Evolutionary conservation across 768 basidiomycete species (phyloP).

Genomic region (Sporobolomyces pararoseus): DNA sequence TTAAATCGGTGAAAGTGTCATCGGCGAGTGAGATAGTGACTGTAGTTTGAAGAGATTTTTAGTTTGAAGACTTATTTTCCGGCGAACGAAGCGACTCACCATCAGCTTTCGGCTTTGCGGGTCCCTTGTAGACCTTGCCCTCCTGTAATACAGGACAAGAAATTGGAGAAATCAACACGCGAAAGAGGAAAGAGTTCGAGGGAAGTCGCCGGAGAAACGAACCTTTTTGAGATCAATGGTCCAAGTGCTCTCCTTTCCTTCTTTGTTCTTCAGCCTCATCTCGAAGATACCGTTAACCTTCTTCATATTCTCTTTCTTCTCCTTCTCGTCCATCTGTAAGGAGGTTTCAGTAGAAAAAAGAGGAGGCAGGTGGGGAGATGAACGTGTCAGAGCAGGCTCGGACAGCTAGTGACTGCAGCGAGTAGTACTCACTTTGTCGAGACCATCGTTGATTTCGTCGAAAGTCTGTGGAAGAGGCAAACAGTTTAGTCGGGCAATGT

Average conservation of each 20-base stretch:
- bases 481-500: neutral
- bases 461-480: slow-evolving; percentile 14
- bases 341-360: neutral
- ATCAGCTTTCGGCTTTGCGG: slow-evolving; percentile 68
- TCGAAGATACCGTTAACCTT: slow-evolving; percentile 47
- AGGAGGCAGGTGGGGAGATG: neutral
- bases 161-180: no score
- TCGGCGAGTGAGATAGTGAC: slow-evolving; percentile 40
- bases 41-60: neutral
- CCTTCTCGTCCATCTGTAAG: slow-evolving; percentile 45
- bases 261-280: slow-evolving; percentile 57
- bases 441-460: slow-evolving; percentile 46
- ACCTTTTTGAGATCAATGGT: slow-evolving; percentile 84
- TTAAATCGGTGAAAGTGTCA: slow-evolving; percentile 55
- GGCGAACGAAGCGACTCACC: slow-evolving; percentile 49
- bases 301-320: slow-evolving; percentile 49
- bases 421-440: slow-evolving; percentile 40
- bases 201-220: slow-evolving; percentile 29
- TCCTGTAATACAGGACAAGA: slow-evolving; percentile 49
- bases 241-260: slow-evolving; percentile 76
- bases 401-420: rapidly evolving
- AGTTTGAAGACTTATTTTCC: neutral
- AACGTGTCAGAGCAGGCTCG: neutral
- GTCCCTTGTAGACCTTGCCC: slow-evolving; percentile 70
- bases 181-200: neutral